Evolutionary conservation across 305 asterid genomes (phyloP), one percentile per base, ranked within the genome.

Genomic region (Nicotiana rustica): DNA sequence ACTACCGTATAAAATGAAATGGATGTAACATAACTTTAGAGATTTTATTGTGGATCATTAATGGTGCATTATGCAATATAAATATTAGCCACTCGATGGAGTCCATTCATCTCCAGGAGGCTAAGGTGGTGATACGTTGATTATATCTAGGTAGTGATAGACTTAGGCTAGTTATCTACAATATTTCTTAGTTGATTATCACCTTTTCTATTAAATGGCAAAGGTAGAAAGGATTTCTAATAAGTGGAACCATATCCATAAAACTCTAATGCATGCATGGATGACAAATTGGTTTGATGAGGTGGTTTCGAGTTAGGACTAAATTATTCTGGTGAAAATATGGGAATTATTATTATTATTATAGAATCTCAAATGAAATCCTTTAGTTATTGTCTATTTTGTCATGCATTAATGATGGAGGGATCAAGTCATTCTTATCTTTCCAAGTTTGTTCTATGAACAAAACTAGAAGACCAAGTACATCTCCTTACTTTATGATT

Each of bases 361-460:
- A 25, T 25, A 25, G 29, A 25, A 25, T 0, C 29, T 25, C 29
- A 25, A 25, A 25, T 25, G 29, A 25, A 25, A 25, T 25, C 29
- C 29, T 25, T 25, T 25, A 25, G 29, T 25, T 25, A 25, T 25
- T 25, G 29, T 75, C 47, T 33, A 75, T 49, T 49, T 52, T 49
- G 14, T 5, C 47, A 52, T 7, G 79, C 64, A 75, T 14, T 25
- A 10, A 75, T 13, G 65, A 75, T 25, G 19, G 15, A 18, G 17
- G 3, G 65, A 75, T 52, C n/a, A 52, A 52, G 65, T 15, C 44
- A 25, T 75, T 29, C 31, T 75, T 52, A 75, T 52, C 47, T 75
- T 75, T 75, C 80, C 15, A 75, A 52, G 65, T 52, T 75, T 75
- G 65, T 75, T 52, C 17, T 75, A 29, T 75, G 29, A 52, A 75